Conservation (phyloP, 1,284 basidiomycete genomes). For the Malassezia nana region DNA sequence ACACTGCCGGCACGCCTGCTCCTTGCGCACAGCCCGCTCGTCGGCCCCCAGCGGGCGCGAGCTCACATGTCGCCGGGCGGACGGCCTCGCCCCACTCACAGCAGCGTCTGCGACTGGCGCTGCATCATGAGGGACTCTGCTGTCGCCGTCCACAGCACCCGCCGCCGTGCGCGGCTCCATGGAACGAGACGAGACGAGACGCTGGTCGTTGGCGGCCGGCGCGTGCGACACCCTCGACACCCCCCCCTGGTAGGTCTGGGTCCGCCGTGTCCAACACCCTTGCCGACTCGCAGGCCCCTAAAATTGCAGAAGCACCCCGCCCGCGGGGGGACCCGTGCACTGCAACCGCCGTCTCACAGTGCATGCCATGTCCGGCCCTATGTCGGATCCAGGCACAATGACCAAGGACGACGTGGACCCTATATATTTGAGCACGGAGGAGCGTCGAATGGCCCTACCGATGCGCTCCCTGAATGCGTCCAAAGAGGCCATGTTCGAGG, state of each 20-base stretch:
- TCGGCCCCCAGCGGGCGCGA: not conserved
- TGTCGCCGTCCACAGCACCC: not conserved
- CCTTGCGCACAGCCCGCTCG: slow-evolving; percentile 10
- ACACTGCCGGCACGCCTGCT: slow-evolving; percentile 40
- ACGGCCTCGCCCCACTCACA: not conserved
- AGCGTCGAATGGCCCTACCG: slow-evolving; percentile 11
- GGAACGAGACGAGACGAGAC: not conserved
- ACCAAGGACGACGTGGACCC: not conserved
- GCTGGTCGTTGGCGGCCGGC: not conserved
- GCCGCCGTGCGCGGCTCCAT: slow-evolving; percentile 2
- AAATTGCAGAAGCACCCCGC: slow-evolving; percentile 1
- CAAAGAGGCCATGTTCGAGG: slow-evolving; percentile 48
- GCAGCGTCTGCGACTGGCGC: not conserved
- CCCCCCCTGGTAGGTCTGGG: not conserved
- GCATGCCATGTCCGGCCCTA: not conserved
- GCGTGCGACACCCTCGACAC: not conserved
- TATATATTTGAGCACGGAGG: not conserved
- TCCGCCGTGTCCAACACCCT: not conserved
- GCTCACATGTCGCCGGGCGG: not conserved
- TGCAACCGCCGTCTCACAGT: not conserved
- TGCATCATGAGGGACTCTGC: not conserved
- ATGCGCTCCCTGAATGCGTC: slow-evolving; percentile 38
- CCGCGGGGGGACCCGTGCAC: not conserved
- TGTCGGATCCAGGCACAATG: not conserved
- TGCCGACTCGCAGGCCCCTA: not conserved